Percentiles rank a stretch among this genome's conserved stretches.
Evolutionary conservation across 108 stramenopile species (phyloP).

Genomic region (Discostella pseudostelligera): DNA sequence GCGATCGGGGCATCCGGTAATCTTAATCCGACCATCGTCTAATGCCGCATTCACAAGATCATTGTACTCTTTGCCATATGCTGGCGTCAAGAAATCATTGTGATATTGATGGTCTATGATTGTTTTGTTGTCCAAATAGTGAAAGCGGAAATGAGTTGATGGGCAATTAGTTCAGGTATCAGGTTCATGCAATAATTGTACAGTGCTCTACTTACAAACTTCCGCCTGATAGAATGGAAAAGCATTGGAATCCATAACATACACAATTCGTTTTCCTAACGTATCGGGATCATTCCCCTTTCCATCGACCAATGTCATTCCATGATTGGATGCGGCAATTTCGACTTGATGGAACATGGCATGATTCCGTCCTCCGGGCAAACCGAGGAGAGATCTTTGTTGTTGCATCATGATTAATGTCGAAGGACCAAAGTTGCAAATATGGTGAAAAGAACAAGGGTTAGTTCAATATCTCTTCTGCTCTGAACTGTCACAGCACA

Average conservation of each 20-base stretch:
- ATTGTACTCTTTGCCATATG: slow-evolving; percentile 83
- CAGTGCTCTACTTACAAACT: slow-evolving; percentile 47
- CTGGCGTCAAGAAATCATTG: slow-evolving; percentile 68
- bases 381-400: slow-evolving; percentile 55
- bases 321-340: slow-evolving; percentile 55
- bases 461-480: no score
- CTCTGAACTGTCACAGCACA: no score
- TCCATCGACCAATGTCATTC: slow-evolving; percentile 58
- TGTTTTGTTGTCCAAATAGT: slow-evolving; percentile 21
- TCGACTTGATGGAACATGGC: slow-evolving; percentile 43
- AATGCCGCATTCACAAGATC: slow-evolving; percentile 57
- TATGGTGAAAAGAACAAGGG: no score
- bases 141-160: slow-evolving; percentile 1
- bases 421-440: no score
- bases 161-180: no score
- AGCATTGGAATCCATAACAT: slow-evolving; percentile 67
- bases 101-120: slow-evolving; percentile 84
- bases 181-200: no score
- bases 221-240: slow-evolving; percentile 77
- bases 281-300: slow-evolving; percentile 82
- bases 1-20: slow-evolving; percentile 82
- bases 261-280: slow-evolving; percentile 63
- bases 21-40: slow-evolving; percentile 72
- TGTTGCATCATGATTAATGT: no score
- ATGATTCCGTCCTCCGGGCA: slow-evolving; percentile 65